phyloP scores from a whole-genome alignment of 2,329 filamentous ascomycete species.

The Ceratocystis smalleyi region DNA sequence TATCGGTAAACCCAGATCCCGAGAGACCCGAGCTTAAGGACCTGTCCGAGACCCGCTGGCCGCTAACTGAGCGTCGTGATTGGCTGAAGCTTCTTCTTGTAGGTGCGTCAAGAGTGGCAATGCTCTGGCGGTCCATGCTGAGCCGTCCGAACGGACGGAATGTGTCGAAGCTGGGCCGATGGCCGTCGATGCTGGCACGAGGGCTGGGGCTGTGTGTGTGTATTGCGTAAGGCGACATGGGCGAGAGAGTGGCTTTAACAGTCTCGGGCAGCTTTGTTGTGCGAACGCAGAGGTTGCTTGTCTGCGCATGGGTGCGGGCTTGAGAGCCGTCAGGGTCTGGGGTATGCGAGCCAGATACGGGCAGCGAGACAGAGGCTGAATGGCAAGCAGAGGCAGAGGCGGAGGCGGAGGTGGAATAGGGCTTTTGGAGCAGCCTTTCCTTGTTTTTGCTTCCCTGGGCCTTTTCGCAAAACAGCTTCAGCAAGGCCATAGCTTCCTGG shows the following conservation, averaged over 20 bases:
- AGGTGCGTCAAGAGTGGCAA: constrained; percentile 27
- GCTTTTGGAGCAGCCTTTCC: constrained; percentile 5
- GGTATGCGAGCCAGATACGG: not conserved
- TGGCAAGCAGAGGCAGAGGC: not conserved
- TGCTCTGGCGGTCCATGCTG: constrained; percentile 37
- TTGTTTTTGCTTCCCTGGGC: constrained; percentile 22
- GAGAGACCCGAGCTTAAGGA: not conserved
- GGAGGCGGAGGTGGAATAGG: not conserved
- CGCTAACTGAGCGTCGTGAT: constrained; percentile 37
- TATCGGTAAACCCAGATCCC: constrained; percentile 26
- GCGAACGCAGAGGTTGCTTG: constrained; percentile 21
- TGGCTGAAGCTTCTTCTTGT: constrained; percentile 49
- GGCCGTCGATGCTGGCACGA: constrained; percentile 38
- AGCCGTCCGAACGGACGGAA: constrained; percentile 32
- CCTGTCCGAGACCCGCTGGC: constrained; percentile 21
- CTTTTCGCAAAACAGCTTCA: constrained; percentile 54
- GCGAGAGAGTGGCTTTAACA: constrained; percentile 46
- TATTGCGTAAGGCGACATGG: constrained; percentile 31
- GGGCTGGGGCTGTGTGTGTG: constrained; percentile 35
- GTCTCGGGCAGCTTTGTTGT: constrained; percentile 35
- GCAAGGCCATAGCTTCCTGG: constrained; percentile 63
- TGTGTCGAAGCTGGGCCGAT: constrained; percentile 39
- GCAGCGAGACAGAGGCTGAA: not conserved
- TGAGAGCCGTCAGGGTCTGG: not conserved
- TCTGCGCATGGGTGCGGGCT: constrained; percentile 17